Conservation (phyloP, 192 early-diverging fungal genomes). For the Umbelopsis isabellina region DNA sequence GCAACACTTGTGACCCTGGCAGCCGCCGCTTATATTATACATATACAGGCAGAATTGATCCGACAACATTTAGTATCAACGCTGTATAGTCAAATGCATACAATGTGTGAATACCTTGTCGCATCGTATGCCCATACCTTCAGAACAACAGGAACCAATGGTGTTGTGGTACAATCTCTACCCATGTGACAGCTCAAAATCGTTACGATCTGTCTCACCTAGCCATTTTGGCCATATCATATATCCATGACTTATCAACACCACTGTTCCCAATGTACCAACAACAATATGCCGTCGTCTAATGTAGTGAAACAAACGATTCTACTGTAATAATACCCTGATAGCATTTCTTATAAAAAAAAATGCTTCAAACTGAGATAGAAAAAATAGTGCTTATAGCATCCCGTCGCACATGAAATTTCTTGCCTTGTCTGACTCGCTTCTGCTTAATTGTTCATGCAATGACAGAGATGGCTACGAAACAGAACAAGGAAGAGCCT, state of each 20-base stretch:
- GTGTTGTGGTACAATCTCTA: background rate
- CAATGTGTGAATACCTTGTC: slow-evolving; percentile 6
- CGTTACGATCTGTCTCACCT: background rate
- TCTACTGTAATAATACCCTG: too few species aligned
- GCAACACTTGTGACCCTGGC: slow-evolving; percentile 25
- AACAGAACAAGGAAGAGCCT: background rate
- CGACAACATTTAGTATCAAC: slow-evolving; percentile 3
- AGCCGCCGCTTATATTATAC: slow-evolving; percentile 18
- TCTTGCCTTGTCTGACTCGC: too few species aligned
- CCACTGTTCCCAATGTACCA: too few species aligned
- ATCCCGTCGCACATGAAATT: too few species aligned
- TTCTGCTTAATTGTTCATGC: background rate
- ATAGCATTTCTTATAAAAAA: too few species aligned
- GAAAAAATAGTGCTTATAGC: too few species aligned
- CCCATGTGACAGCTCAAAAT: slow-evolving; percentile 1
- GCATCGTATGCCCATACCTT: background rate
- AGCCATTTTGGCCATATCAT: too few species aligned
- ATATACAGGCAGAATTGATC: slow-evolving; percentile 20
- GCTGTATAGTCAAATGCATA: slow-evolving; percentile 10
- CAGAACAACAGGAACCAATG: background rate
- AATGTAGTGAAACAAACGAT: too few species aligned
- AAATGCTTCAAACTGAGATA: too few species aligned
- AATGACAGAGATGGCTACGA: background rate
- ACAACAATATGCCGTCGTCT: too few species aligned
- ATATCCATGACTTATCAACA: too few species aligned